Base-by-base conservation (phyloP, 345 rosid species). In the Reutealis trisperma region DNA sequence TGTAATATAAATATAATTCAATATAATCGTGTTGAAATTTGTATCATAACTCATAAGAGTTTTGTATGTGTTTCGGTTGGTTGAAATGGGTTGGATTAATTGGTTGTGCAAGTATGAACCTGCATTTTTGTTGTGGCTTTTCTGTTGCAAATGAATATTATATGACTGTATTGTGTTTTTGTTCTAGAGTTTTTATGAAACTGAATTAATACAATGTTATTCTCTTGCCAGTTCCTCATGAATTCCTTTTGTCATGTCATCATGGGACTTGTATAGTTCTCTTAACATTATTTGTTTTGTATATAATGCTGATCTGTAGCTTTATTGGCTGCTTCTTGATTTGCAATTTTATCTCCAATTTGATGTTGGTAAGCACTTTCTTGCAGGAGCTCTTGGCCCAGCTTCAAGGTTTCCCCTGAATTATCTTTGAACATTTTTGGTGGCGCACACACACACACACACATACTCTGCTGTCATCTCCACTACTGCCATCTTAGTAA, bases 311-410 rank as follows among this genome's bases (percentile, higher is more conserved):
- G 4, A 15, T 66, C 15, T 25, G 27, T 22, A 5, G 25, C 34
- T 42, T 61, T 11, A 15, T 51, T 51, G 1, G 1, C 11, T 4
- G 13, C 44, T 70, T 77, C 54, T 42, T 61, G 4, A 7, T 1
- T 5, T 58, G 16, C 14, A 41, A 27, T 71, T 65, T 51, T 44
- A 2, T 70, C 65, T 65, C 30, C 32, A 9, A 25, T 80, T 66
- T 79, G 71, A 80, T 47, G 12, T 10, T 45, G 19, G 24, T 60
- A 34, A 41, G 25, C 70, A 65, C 41, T 72, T 76, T 80, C 51
- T 18, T 86, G 80, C 78, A 90, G 93, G 85, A 77, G 75, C 16
- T 68, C 90, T 61, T 90, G 93, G 91, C 78, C 91, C 32, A 81
- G 86, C 63, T 82, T 81, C 25, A 51, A 34, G 87, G 93, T 87